Evolutionary conservation across 495 filamentous ascomycete species (phyloP), one percentile per base, ranked within the genome.

Genomic region (Penicillium ochrochloron): DNA sequence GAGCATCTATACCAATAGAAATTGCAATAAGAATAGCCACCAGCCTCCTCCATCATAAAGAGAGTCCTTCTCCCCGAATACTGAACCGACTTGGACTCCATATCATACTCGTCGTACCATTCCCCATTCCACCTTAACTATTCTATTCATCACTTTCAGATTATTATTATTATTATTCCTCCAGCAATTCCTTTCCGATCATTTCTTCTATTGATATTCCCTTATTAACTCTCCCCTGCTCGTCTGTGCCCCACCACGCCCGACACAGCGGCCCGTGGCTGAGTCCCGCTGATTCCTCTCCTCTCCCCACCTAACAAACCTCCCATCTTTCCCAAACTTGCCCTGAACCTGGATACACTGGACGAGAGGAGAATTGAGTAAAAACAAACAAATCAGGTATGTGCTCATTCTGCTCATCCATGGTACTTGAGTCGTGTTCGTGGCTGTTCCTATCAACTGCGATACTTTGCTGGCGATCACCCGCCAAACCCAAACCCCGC

Each of bases 201-300:
- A 21, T 44, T 44, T 44, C n/a, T 7, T 21, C 17, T 23, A 46
- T 2, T 23, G 3, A 21, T 19, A 10, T 11, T 15, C 42, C 19
- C 19, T 46, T 46, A 27, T 27, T 27, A 27, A 27, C n/a, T 17
- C 11, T 12, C 12, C 33, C 33, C 34, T 34, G 25, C 31, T 56
- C 53, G 17, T 56, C 31, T 19, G 1, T 57, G 54, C 62, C 56
- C 62, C 56, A 59, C 62, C 62, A 64, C 17, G 25, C 17, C 54
- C 57, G 37, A 60, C 39, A 19, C 41, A 27, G 59, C 60, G 64
- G 60, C 65, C 65, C 61, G 61, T 67, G 63, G 59, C 63, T 66
- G 59, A 66, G 59, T 63, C 46, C 61, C 65, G 56, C 39, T 62
- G 50, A 41, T 58, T 57, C 46, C 52, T 54, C 29, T 48, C 34